phyloP scores from a whole-genome alignment of 495 filamentous ascomycete genomes.

The Tirmania nivea region DNA sequence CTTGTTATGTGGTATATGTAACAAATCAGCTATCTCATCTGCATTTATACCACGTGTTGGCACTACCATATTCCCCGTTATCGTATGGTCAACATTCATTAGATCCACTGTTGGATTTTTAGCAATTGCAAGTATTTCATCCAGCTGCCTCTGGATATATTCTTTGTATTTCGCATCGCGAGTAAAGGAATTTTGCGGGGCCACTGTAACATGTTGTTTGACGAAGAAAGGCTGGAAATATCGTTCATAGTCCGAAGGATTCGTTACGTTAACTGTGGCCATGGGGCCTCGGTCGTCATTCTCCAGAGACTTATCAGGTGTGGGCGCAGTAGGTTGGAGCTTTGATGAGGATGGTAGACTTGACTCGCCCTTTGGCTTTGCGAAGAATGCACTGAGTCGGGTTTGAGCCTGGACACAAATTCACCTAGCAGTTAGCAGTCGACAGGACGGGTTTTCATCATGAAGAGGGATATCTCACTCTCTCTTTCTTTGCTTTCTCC shows the following conservation, averaged over 20 bases:
- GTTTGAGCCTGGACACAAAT: constrained; percentile 29
- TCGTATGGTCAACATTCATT: constrained; percentile 28
- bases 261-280: constrained; percentile 14
- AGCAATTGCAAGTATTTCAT: constrained; percentile 6
- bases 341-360: constrained; percentile 17
- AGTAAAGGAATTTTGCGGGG: constrained; percentile 23
- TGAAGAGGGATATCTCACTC: too few relatives aligned
- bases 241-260: constrained; percentile 41
- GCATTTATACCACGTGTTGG: constrained; percentile 3
- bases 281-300: constrained; percentile 3
- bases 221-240: constrained; percentile 60
- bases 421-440: constrained; percentile 1
- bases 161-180: constrained; percentile 35
- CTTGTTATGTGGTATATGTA: constrained; percentile 34
- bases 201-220: constrained; percentile 41
- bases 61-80: constrained; percentile 16
- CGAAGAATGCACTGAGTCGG: constrained; percentile 22
- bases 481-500: background rate
- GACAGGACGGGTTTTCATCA: too few relatives aligned
- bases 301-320: background rate
- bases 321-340: constrained; percentile 4
- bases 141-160: constrained; percentile 22
- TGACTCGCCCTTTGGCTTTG: constrained; percentile 8
- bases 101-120: constrained; percentile 18
- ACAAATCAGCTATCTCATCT: constrained; percentile 35